Evolutionary conservation across 1,284 basidiomycete genomes (phyloP).

Genomic region (Tilletia indica): DNA sequence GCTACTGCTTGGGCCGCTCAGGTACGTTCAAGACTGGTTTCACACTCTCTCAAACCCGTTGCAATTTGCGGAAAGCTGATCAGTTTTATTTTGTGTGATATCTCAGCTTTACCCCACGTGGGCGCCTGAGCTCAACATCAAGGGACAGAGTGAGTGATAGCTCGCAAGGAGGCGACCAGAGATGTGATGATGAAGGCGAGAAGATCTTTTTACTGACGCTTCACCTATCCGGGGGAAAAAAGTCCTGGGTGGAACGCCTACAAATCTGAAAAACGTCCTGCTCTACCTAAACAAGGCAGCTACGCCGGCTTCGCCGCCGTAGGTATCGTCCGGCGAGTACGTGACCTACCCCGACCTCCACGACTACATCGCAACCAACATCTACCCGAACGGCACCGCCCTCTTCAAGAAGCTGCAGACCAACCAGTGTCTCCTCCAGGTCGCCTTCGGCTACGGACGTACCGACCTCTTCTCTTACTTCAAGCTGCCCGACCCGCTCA

Average conservation of each 20-base stretch:
- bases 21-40: slow-evolving; percentile 18
- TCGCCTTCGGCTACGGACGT: slow-evolving; percentile 27
- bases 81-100: too few relatives aligned
- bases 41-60: slow-evolving; percentile 33
- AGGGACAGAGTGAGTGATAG: slow-evolving; percentile 27
- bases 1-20: slow-evolving; percentile 47
- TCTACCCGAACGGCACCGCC: slow-evolving; percentile 27
- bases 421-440: slow-evolving; percentile 31
- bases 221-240: too few relatives aligned
- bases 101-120: slow-evolving; percentile 28
- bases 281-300: slow-evolving; percentile 30
- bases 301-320: slow-evolving; percentile 43
- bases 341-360: slow-evolving; percentile 33
- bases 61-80: too few relatives aligned
- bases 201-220: too few relatives aligned
- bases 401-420: slow-evolving; percentile 24
- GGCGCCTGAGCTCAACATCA: slow-evolving; percentile 45
- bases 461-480: slow-evolving; percentile 28
- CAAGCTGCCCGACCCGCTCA: slow-evolving; percentile 36
- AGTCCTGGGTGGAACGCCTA: too few relatives aligned
- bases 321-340: slow-evolving; percentile 32
- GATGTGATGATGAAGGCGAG: too few relatives aligned
- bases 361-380: slow-evolving; percentile 20
- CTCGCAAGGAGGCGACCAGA: too few relatives aligned
- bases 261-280: too few relatives aligned